Evolutionary conservation across 768 basidiomycete species (phyloP).

Genomic region (Tricholoma matsutake): DNA sequence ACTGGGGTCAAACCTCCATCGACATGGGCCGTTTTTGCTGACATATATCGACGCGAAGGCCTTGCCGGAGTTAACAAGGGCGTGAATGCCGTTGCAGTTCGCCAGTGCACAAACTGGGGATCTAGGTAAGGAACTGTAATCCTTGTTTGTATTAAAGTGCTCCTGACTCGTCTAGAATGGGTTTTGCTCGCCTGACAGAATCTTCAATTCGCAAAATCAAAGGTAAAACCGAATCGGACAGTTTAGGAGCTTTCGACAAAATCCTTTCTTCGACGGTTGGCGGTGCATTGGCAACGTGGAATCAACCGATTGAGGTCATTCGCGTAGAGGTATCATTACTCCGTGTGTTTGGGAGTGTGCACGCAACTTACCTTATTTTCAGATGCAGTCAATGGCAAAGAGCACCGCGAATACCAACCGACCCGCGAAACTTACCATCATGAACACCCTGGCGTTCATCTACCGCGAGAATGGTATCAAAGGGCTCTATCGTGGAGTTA

Average conservation of each 20-base stretch:
- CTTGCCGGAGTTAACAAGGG: slow-evolving; percentile 98
- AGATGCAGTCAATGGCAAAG: slow-evolving; percentile 99
- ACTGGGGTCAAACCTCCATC: slow-evolving; percentile 83
- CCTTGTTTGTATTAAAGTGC: neutral
- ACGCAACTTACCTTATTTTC: slow-evolving; percentile 10
- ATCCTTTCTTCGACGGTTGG: slow-evolving; percentile 85
- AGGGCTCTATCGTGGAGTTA: slow-evolving; percentile 96
- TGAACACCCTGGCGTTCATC: slow-evolving; percentile 90
- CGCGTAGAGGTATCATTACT: slow-evolving; percentile 75
- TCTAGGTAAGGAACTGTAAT: slow-evolving; percentile 57
- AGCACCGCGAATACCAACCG: slow-evolving; percentile 68
- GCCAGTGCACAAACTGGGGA: slow-evolving; percentile 93
- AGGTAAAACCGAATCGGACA: slow-evolving; percentile 77
- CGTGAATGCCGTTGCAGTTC: slow-evolving; percentile 91
- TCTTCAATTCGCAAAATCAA: slow-evolving; percentile 67
- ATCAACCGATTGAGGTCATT: slow-evolving; percentile 97
- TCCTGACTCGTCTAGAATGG: slow-evolving; percentile 64
- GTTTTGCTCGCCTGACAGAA: slow-evolving; percentile 93
- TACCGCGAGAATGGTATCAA: slow-evolving; percentile 96
- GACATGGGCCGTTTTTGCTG: slow-evolving; percentile 91
- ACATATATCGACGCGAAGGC: slow-evolving; percentile 93
- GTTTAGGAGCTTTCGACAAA: slow-evolving; percentile 76
- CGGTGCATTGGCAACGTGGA: slow-evolving; percentile 97
- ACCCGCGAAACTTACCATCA: slow-evolving; percentile 87
- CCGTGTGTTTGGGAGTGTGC: neutral